A percentile compares a stretch with the other conserved stretches of the same genome.
phyloP scores from a whole-genome alignment of 192 early-diverging fungal species.

The Coemansia sp. region DNA sequence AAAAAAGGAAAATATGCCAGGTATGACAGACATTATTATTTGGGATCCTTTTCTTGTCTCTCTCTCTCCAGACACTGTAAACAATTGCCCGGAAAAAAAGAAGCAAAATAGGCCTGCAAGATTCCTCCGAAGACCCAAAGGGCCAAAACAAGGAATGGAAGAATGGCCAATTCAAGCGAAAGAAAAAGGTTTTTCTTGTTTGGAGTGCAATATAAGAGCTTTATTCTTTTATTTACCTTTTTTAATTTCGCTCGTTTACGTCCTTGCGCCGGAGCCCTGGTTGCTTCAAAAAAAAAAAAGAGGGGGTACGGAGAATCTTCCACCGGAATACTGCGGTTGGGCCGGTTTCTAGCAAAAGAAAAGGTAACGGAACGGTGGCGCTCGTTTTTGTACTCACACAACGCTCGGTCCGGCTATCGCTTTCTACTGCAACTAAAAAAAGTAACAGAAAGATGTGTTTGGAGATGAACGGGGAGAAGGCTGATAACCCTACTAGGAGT shows the following conservation, averaged over 20 bases:
- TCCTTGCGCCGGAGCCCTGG: background rate
- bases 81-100: background rate
- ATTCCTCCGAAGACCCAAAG: conserved; percentile 3
- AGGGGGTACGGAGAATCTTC: background rate
- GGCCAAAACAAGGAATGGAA: background rate
- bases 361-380: background rate
- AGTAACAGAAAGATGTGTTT: background rate
- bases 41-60: background rate
- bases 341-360: background rate
- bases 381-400: background rate
- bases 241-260: background rate
- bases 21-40: background rate
- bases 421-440: background rate
- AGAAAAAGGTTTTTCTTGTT: background rate
- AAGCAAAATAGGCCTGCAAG: background rate
- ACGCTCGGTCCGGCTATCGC: background rate
- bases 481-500: background rate
- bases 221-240: background rate
- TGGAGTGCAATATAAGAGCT: background rate
- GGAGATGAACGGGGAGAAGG: background rate
- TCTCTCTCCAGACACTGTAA: background rate
- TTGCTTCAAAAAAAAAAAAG: background rate
- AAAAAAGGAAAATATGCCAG: background rate
- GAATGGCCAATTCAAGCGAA: background rate
- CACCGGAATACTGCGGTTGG: background rate